phyloP scores from a whole-genome alignment of 108 stramenopile species.

The Nitzschia sp. region DNA sequence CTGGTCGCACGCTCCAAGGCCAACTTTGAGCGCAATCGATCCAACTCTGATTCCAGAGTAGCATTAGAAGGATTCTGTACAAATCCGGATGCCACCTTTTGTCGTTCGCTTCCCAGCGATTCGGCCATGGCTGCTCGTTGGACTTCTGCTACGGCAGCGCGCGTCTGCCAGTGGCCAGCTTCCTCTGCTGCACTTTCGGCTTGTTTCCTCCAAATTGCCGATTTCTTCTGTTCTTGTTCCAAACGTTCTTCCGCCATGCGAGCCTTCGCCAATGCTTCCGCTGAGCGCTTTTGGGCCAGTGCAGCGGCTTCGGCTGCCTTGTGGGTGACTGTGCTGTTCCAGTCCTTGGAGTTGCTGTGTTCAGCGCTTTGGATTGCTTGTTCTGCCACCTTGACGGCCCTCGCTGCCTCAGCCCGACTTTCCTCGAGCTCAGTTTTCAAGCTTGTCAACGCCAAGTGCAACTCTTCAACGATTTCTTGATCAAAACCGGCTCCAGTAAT shows the following conservation, averaged over 20 bases:
- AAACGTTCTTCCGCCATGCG: conserved; percentile 81
- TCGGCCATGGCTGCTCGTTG: conserved; percentile 69
- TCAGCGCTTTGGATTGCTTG: conserved; percentile 93
- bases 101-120: conserved; percentile 58
- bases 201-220: conserved; percentile 68
- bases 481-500: conserved; percentile 85
- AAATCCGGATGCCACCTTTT: conserved; percentile 40
- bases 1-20: conserved; percentile 72
- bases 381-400: conserved; percentile 90
- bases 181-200: conserved; percentile 77
- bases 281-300: conserved; percentile 78
- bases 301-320: conserved; percentile 91
- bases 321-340: conserved; percentile 88
- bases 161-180: conserved; percentile 74
- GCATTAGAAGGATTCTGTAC: conserved; percentile 34
- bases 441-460: conserved; percentile 78
- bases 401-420: conserved; percentile 80
- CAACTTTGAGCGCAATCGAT: conserved; percentile 60
- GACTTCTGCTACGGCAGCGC: conserved; percentile 82
- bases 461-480: conserved; percentile 89
- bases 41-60: conserved; percentile 45
- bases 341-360: conserved; percentile 72
- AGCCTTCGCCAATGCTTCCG: conserved; percentile 83
- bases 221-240: conserved; percentile 55
- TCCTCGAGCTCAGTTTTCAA: conserved; percentile 80